Conservation (phyloP, 352 stramenopile species). For the Globisporangium mamillatum region DNA sequence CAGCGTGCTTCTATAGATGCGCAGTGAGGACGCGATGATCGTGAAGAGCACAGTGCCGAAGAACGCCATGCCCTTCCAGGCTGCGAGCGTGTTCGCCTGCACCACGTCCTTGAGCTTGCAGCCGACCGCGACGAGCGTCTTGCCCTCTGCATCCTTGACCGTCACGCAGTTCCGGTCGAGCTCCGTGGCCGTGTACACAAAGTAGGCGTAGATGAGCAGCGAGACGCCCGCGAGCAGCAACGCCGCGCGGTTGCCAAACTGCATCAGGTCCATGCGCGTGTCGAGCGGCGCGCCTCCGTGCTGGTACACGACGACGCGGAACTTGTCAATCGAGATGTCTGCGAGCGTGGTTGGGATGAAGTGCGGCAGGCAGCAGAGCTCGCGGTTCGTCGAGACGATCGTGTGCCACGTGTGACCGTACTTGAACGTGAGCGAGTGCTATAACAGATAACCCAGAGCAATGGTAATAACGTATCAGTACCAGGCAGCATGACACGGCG, state of each 20-base stretch:
- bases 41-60: conserved; percentile 54
- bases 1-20: conserved; percentile 63
- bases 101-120: conserved; percentile 47
- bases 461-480: too few species aligned
- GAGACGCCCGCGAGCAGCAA: conserved; percentile 62
- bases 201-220: conserved; percentile 56
- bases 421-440: conserved; percentile 56
- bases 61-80: conserved; percentile 56
- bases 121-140: conserved; percentile 24
- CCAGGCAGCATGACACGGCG: not conserved
- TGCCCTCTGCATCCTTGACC: conserved; percentile 17
- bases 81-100: conserved; percentile 34
- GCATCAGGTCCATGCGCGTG: conserved; percentile 51
- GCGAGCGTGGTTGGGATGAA: conserved; percentile 35
- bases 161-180: conserved; percentile 35
- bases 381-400: conserved; percentile 44
- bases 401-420: conserved; percentile 78
- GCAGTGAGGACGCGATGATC: conserved; percentile 57
- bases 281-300: conserved; percentile 54
- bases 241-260: conserved; percentile 52
- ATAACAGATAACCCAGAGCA: conserved; percentile 1
- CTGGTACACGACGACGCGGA: conserved; percentile 69
- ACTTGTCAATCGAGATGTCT: conserved; percentile 51
- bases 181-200: conserved; percentile 50
- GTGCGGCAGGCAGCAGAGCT: conserved; percentile 61